These are phyloP conservation scores for Smallanthus sonchifolius DNA, from an alignment of 129 eudicot genomes.

Conservation along the genomic window DNA sequence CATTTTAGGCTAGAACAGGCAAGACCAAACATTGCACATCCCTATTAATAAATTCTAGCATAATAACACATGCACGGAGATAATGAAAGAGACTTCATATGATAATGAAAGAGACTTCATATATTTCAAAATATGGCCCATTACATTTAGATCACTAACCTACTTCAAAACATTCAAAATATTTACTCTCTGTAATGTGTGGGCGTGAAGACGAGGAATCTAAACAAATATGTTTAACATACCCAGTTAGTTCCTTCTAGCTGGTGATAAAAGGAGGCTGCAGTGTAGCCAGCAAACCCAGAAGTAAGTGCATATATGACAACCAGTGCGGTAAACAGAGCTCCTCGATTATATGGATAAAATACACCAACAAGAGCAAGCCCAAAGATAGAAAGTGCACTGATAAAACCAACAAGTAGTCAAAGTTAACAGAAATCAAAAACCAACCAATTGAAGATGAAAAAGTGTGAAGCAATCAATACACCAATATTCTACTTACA, in stretches of 20 bases:
- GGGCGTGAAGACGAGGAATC: neutral
- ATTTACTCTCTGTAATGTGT: neutral
- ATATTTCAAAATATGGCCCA: neutral
- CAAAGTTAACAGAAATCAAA: neutral
- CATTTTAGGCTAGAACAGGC: neutral
- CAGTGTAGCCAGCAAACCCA: conserved; percentile 78
- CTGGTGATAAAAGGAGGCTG: conserved; percentile 69
- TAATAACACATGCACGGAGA: neutral
- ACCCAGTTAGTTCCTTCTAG: conserved; percentile 86
- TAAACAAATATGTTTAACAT: conserved; percentile 5
- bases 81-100: too few species aligned
- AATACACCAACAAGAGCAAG: conserved; percentile 80
- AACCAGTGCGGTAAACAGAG: conserved; percentile 71
- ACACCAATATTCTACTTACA: conserved; percentile 43
- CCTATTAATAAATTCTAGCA: neutral
- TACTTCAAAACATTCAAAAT: neutral
- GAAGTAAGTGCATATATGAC: conserved; percentile 84
- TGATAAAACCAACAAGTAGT: conserved; percentile 18
- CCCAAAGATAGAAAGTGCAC: conserved; percentile 52
- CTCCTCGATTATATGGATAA: conserved; percentile 84
- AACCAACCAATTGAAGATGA: neutral
- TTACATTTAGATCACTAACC: neutral
- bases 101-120: neutral
- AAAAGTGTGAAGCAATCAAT: neutral
- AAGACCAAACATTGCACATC: neutral